A percentile compares a stretch with the other conserved stretches of the same genome.
phyloP scores from a whole-genome alignment of 352 stramenopile species.

The Thalassiosira pacifica region DNA sequence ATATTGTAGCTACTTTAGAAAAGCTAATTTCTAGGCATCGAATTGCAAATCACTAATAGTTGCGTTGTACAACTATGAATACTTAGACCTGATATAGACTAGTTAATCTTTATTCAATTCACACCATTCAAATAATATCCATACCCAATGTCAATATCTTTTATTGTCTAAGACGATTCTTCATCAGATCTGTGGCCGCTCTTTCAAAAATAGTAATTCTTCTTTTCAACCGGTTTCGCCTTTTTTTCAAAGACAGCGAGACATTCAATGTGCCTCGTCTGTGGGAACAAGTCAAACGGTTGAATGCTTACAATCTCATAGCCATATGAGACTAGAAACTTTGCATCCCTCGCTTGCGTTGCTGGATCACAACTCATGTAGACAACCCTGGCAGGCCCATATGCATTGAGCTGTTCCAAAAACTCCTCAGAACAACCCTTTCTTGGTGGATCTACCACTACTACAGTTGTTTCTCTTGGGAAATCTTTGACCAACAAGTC shows the following conservation, averaged over 20 bases:
- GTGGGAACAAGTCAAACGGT: conserved; percentile 91
- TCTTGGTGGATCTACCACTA: conserved; percentile 90
- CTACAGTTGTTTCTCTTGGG: conserved; percentile 82
- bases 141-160: too few species aligned
- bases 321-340: conserved; percentile 82
- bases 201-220: neutral
- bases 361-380: conserved; percentile 91
- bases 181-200: too few species aligned
- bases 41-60: too few species aligned
- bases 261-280: conserved; percentile 91
- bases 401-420: conserved; percentile 88
- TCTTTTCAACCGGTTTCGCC: conserved; percentile 11
- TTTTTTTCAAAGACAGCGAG: conserved; percentile 89
- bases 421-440: conserved; percentile 90
- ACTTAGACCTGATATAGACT: too few species aligned
- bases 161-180: too few species aligned
- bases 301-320: conserved; percentile 87
- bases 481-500: conserved; percentile 76
- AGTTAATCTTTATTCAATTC: too few species aligned
- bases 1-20: too few species aligned
- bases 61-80: too few species aligned
- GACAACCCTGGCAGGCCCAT: conserved; percentile 86
- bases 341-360: conserved; percentile 89
- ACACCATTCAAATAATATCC: too few species aligned
- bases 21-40: too few species aligned